These are phyloP conservation scores for Rhizopus sp. DNA, from an alignment of 371 early-diverging fungal species.

Conservation along the genomic window DNA sequence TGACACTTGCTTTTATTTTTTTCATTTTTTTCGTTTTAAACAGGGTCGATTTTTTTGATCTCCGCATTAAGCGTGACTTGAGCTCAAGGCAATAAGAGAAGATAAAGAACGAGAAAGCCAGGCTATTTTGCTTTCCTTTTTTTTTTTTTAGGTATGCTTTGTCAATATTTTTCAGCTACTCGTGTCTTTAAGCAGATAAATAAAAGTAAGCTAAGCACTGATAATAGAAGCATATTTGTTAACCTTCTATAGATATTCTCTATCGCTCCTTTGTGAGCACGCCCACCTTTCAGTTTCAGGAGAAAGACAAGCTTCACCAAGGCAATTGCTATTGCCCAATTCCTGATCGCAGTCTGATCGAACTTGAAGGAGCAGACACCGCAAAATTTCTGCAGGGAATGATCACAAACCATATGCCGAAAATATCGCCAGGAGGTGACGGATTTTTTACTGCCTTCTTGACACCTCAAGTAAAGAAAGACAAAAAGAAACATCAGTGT, in stretches of 20 bases:
- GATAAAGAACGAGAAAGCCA: slow-evolving; percentile 1
- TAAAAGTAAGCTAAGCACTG: no score
- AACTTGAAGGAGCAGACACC: slow-evolving; percentile 75
- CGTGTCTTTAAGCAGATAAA: neutral
- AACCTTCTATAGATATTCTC: neutral
- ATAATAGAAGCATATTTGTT: no score
- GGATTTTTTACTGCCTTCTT: slow-evolving; percentile 77
- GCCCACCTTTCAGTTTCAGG: slow-evolving; percentile 19
- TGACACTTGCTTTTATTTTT: neutral
- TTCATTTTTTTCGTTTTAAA: neutral
- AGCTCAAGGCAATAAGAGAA: neutral
- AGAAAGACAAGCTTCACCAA: slow-evolving; percentile 19
- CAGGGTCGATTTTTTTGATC: neutral
- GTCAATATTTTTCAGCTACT: neutral
- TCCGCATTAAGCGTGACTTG: neutral
- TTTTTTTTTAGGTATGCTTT: neutral
- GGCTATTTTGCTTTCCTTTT: neutral
- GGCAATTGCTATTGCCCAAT: slow-evolving; percentile 46
- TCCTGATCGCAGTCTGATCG: slow-evolving; percentile 67
- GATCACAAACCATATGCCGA: slow-evolving; percentile 85
- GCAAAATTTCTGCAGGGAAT: slow-evolving; percentile 87
- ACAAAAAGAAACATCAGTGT: neutral
- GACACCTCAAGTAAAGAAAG: slow-evolving; percentile 68
- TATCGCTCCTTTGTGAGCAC: slow-evolving; percentile 19
- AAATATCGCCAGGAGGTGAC: slow-evolving; percentile 68